A percentile compares a stretch with the other conserved stretches of the same genome.
Evolutionary conservation across 2,329 filamentous ascomycete species (phyloP).

Genomic region (Daldinia sp.): DNA sequence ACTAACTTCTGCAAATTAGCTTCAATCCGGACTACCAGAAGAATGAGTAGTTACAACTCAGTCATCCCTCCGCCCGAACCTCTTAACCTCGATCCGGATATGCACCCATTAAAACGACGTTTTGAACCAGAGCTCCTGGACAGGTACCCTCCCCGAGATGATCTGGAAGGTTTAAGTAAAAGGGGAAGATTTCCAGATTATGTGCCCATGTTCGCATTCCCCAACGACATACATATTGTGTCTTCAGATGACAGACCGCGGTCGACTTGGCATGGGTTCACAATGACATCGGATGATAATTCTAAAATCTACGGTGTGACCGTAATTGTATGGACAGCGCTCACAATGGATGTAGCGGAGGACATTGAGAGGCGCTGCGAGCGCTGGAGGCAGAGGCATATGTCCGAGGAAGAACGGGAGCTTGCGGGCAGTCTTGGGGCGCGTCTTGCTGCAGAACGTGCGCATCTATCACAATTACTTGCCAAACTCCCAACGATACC

Average conservation of each 20-base stretch:
- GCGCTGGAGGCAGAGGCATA: constrained; percentile 83
- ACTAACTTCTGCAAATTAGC: constrained; percentile 53
- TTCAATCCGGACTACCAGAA: constrained; percentile 79
- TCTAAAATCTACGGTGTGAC: constrained; percentile 92
- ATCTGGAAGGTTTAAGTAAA: constrained; percentile 79
- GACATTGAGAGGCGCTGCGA: constrained; percentile 85
- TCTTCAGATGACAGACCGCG: constrained; percentile 92
- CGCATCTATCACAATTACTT: constrained; percentile 87
- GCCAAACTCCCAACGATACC: constrained; percentile 81
- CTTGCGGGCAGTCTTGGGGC: constrained; percentile 91
- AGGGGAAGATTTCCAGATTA: constrained; percentile 94
- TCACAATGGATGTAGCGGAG: constrained; percentile 82
- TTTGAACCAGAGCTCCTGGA: constrained; percentile 98
- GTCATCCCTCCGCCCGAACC: constrained; percentile 95
- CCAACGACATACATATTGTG: constrained; percentile 96
- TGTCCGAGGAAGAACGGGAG: constrained; percentile 91
- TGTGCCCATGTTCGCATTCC: constrained; percentile 98
- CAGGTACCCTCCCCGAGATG: constrained; percentile 85
- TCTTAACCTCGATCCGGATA: constrained; percentile 85
- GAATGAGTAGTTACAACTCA: constrained; percentile 97
- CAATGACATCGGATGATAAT: constrained; percentile 94
- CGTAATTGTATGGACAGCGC: constrained; percentile 89
- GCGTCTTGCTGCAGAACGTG: constrained; percentile 84
- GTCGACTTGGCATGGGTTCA: constrained; percentile 99
- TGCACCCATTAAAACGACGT: constrained; percentile 92